Evolutionary conservation across 2,329 filamentous ascomycete genomes (phyloP), one percentile per base, ranked within the genome.

Genomic region (Colletotrichum higginsianum): DNA sequence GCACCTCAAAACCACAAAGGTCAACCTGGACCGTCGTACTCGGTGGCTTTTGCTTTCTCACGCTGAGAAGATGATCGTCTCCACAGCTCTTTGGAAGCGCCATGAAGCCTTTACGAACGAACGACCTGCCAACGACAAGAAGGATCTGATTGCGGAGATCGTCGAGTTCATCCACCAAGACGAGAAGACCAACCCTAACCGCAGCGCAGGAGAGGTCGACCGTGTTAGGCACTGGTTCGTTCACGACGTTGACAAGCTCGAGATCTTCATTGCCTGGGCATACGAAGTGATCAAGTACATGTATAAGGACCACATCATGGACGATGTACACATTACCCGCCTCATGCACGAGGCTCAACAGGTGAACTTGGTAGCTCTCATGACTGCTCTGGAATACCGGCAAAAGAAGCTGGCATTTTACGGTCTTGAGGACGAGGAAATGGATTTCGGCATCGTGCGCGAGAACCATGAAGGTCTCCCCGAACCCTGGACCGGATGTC

Each of bases 41-140:
- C 91, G 91, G 75, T 98, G 95, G 95, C 87, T 88, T 73, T 83
- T 99, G 42, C 84, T 99, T n/a, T 93, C 91, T 86, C 91, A 96
- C 77, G 96, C 96, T 0, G 96, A 99, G 80, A 98, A 95, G 81
- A 88, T 98, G 83, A 90, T 92, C 53, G 93, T 95, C 46, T 94
- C 94, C 21, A 88, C 89, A 72, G 87, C 90, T 56, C 86, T 98
- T 47, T 98, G 96, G 95, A 91, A 91, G 73, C 86, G 90, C 64
- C 94, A 97, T 77, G 93, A 98, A 78, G 84, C 86, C 9, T 92
- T 92, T 62, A 86, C 91, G 9, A 86, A 88, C 62, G 86, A 85
- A 61, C 88, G 89, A 12, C 84, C 89, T 16, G 85, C 86, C 21
- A 88, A 89, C 47, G 86, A 90, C 52, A 91, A 92, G 77, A 90